Percentiles rank a stretch among this genome's conserved stretches.
These are phyloP conservation scores for Bolboschoenus planiculmis DNA, from an alignment of 176 grass and related monocot species.

Conservation along the genomic window DNA sequence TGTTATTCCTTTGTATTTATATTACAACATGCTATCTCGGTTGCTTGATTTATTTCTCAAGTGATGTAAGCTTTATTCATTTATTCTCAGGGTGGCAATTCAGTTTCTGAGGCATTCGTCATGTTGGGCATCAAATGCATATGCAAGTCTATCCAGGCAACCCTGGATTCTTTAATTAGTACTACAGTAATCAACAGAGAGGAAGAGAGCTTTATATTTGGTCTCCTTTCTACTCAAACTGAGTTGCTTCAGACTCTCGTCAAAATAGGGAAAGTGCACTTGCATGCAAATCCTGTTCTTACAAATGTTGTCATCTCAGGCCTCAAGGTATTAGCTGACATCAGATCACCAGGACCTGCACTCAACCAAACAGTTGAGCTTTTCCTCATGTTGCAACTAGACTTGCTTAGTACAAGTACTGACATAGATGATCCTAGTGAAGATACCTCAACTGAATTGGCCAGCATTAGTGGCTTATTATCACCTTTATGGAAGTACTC, in stretches of 20 bases:
- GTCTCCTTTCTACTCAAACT: constrained; percentile 50
- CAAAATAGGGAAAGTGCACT: constrained; percentile 25
- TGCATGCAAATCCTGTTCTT: constrained; percentile 41
- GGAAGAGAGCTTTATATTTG: constrained; percentile 37
- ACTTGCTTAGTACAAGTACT: constrained; percentile 42
- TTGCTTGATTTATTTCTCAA: background rate
- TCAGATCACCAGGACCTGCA: constrained; percentile 36
- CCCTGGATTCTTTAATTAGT: constrained; percentile 37
- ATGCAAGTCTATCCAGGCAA: constrained; percentile 48
- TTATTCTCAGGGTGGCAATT: background rate
- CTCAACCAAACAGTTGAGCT: constrained; percentile 54
- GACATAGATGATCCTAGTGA: constrained; percentile 28
- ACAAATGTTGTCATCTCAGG: constrained; percentile 47
- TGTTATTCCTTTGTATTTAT: background rate
- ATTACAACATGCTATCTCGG: background rate
- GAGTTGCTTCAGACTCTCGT: constrained; percentile 55
- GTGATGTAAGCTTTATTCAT: background rate
- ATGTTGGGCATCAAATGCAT: constrained; percentile 42
- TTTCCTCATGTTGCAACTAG: constrained; percentile 58
- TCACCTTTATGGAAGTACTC: constrained; percentile 76
- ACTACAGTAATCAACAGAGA: constrained; percentile 32
- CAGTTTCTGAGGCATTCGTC: constrained; percentile 39
- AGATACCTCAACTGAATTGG: constrained; percentile 45
- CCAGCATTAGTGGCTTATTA: constrained; percentile 49
- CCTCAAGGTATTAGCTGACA: constrained; percentile 51